phyloP scores from a whole-genome alignment of 176 grass and related monocot species.

The Paspalum notatum region DNA sequence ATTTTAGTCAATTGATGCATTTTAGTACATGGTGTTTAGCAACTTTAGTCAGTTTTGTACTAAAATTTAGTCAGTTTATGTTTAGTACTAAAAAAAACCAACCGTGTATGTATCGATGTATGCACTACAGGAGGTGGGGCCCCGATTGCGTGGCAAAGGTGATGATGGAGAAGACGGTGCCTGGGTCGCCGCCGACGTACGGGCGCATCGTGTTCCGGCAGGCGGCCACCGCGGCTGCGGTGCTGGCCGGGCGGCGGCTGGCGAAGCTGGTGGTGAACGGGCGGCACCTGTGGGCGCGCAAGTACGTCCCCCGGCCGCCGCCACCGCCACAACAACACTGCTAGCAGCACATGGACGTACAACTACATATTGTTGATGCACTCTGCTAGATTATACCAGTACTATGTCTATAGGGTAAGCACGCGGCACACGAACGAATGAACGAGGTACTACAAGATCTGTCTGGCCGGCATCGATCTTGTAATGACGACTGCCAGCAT shows the following conservation, averaged over 20 bases:
- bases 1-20: not conserved
- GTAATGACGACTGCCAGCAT: no score
- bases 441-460: no score
- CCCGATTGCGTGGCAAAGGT: slow-evolving; percentile 61
- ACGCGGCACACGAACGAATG: no score
- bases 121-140: slow-evolving; percentile 58
- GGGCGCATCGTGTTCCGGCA: slow-evolving; percentile 57
- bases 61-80: no score
- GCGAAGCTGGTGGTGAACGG: slow-evolving; percentile 72
- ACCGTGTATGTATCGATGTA: not conserved
- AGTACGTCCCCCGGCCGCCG: slow-evolving; percentile 47
- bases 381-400: no score
- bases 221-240: slow-evolving; percentile 29
- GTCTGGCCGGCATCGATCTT: no score
- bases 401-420: no score
- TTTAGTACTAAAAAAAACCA: no score
- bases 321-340: not conserved
- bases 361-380: no score
- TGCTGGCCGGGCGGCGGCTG: slow-evolving; percentile 47
- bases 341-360: not conserved
- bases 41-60: no score
- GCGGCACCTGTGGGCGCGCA: slow-evolving; percentile 68
- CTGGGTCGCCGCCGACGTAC: slow-evolving; percentile 49
- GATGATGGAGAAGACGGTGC: slow-evolving; percentile 58
- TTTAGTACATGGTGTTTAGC: no score